Percentiles rank a stretch among this genome's conserved stretches.
phyloP scores from a whole-genome alignment of 2,329 filamentous ascomycete species.

The Trichoderma semiorbis region DNA sequence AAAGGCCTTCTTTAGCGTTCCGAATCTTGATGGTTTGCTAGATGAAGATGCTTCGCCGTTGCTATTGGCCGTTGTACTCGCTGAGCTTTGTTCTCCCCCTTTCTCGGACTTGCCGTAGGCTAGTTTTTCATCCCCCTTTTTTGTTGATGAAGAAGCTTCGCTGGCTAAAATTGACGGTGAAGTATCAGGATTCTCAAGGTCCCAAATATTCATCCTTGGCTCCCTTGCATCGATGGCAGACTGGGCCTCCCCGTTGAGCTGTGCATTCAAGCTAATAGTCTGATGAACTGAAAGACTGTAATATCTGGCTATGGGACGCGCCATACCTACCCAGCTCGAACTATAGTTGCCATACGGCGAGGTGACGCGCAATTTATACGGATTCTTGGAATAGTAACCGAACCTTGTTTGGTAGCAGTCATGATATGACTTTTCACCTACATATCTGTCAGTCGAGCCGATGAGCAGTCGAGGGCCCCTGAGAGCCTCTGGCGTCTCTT shows the following conservation, averaged over 20 bases:
- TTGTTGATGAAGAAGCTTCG: neutral
- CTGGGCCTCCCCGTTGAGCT: constrained; percentile 18
- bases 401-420: constrained; percentile 1
- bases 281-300: constrained; percentile 15
- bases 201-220: constrained; percentile 18
- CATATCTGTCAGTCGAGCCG: neutral
- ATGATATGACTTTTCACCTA: constrained; percentile 35
- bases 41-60: neutral
- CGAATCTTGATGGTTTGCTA: constrained; percentile 27
- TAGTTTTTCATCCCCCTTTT: neutral
- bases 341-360: neutral
- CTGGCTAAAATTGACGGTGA: neutral
- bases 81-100: neutral
- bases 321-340: neutral
- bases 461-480: neutral
- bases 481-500: neutral
- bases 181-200: neutral
- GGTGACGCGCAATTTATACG: neutral
- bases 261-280: constrained; percentile 15
- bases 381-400: constrained; percentile 14
- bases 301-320: neutral
- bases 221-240: constrained; percentile 13
- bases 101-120: neutral
- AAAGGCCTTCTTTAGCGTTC: constrained; percentile 37
- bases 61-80: neutral